Percentiles rank a stretch among this genome's conserved stretches.
phyloP scores from a whole-genome alignment of 345 rosid genomes.

The Sisymbrium irio region DNA sequence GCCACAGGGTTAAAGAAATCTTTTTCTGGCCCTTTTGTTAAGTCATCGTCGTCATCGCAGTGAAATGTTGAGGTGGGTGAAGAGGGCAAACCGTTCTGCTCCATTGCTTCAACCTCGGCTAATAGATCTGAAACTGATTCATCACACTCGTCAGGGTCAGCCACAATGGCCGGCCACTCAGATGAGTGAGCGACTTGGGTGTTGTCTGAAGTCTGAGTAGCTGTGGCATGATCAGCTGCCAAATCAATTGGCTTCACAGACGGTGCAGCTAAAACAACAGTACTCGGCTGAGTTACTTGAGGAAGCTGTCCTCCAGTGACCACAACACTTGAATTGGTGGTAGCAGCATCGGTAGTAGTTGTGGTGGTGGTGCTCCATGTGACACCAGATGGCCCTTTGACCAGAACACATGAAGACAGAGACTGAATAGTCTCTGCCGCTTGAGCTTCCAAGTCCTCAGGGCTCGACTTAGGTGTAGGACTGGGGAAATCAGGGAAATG shows the following conservation, averaged over 20 bases:
- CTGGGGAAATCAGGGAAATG: slow-evolving; percentile 51
- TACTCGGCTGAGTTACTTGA: slow-evolving; percentile 54
- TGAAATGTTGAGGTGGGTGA: slow-evolving; percentile 60
- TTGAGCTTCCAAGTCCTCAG: slow-evolving; percentile 45
- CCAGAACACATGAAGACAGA: slow-evolving; percentile 43
- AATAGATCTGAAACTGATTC: slow-evolving; percentile 97
- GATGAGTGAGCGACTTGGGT: slow-evolving; percentile 53
- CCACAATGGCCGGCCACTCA: slow-evolving; percentile 66
- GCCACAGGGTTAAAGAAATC: slow-evolving; percentile 76
- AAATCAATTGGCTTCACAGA: slow-evolving; percentile 50
- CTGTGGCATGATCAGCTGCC: slow-evolving; percentile 44
- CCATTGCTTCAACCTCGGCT: slow-evolving; percentile 99
- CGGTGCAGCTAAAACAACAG: slow-evolving; percentile 50
- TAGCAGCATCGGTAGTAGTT: slow-evolving; percentile 46
- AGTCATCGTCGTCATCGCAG: slow-evolving; percentile 48
- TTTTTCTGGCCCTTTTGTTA: slow-evolving; percentile 61
- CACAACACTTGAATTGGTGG: slow-evolving; percentile 59
- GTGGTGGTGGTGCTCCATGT: slow-evolving; percentile 73
- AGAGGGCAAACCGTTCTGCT: slow-evolving; percentile 66
- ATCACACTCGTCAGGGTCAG: slow-evolving; percentile 71
- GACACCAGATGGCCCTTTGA: slow-evolving; percentile 60
- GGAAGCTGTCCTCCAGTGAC: slow-evolving; percentile 53
- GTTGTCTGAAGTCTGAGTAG: slow-evolving; percentile 64
- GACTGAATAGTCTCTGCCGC: slow-evolving; percentile 50
- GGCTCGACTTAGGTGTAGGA: slow-evolving; percentile 46